Evolutionary conservation across 495 filamentous ascomycete genomes (phyloP).

Genomic region (Tuber microsphaerosporum): DNA sequence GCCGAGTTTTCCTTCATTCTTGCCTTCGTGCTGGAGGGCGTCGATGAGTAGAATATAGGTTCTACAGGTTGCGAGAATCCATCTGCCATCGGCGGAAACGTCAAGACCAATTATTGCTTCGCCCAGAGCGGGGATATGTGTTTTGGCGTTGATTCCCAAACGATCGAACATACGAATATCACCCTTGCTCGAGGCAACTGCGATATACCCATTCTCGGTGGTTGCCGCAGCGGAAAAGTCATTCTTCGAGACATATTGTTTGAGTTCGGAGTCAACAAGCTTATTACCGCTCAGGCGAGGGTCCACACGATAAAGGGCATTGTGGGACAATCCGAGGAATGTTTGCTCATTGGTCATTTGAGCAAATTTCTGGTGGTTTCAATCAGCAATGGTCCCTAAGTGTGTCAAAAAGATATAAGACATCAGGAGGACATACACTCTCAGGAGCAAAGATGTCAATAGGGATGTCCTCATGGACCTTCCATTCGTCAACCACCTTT

Average conservation of each 20-base stretch:
- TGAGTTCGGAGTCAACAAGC: slow-evolving; percentile 82
- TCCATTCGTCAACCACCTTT: slow-evolving; percentile 99
- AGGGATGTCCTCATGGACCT: slow-evolving; percentile 93
- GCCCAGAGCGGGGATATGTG: slow-evolving; percentile 87
- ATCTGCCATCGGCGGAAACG: slow-evolving; percentile 87
- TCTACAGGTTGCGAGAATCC: slow-evolving; percentile 88
- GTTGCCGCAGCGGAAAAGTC: slow-evolving; percentile 91
- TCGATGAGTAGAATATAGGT: slow-evolving; percentile 95
- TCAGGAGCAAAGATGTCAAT: slow-evolving; percentile 87
- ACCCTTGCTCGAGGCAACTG: slow-evolving; percentile 93
- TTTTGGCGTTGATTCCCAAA: slow-evolving; percentile 94
- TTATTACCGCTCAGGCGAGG: slow-evolving; percentile 86
- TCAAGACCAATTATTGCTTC: slow-evolving; percentile 93
- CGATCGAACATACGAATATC: slow-evolving; percentile 96
- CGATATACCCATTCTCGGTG: slow-evolving; percentile 91
- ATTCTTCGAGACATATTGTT: slow-evolving; percentile 93
- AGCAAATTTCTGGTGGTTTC: slow-evolving; percentile 66
- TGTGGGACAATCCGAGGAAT: slow-evolving; percentile 83
- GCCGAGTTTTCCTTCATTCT: slow-evolving; percentile 94
- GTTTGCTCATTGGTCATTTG: slow-evolving; percentile 95
- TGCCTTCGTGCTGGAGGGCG: slow-evolving; percentile 79
- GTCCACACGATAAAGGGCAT: slow-evolving; percentile 89
- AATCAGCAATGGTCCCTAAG: neutral
- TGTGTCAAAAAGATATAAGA: neutral
- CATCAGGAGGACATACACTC: slow-evolving; percentile 50